Evolutionary conservation across 2,329 filamentous ascomycete species (phyloP).

Genomic region (Fusarium sp.): DNA sequence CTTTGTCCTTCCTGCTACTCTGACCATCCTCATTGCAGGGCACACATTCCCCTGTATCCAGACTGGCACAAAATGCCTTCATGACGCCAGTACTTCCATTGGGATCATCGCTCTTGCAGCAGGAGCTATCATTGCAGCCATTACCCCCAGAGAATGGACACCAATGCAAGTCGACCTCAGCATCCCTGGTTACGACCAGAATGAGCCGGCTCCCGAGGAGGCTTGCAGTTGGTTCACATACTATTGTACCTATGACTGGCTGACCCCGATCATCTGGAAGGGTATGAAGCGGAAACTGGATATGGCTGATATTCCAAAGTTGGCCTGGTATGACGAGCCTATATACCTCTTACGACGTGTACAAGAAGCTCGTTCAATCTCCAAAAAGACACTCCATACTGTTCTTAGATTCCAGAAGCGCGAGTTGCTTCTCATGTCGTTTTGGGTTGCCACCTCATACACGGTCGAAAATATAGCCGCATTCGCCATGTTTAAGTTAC

Average conservation of each 20-base stretch:
- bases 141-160: conserved; percentile 61
- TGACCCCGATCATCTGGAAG: conserved; percentile 59
- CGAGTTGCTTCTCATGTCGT: conserved; percentile 57
- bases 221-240: conserved; percentile 63
- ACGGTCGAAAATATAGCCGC: conserved; percentile 61
- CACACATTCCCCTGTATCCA: conserved; percentile 57
- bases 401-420: conserved; percentile 53
- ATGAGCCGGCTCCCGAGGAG: conserved; percentile 61
- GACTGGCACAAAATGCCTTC: conserved; percentile 44
- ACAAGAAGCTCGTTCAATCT: conserved; percentile 54
- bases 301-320: conserved; percentile 57
- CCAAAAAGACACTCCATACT: conserved; percentile 57
- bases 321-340: conserved; percentile 67
- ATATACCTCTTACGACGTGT: conserved; percentile 56
- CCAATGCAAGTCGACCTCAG: conserved; percentile 54
- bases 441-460: conserved; percentile 52
- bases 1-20: conserved; percentile 51
- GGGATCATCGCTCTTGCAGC: conserved; percentile 50
- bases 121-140: conserved; percentile 52
- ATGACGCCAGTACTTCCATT: conserved; percentile 46
- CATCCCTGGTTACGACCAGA: conserved; percentile 49
- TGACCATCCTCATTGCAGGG: conserved; percentile 49
- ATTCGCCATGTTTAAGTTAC: conserved; percentile 62
- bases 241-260: conserved; percentile 61
- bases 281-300: conserved; percentile 56